Base-by-base conservation (phyloP, 1,139 yeast species). In the Lodderomyces parapsilosis region DNA sequence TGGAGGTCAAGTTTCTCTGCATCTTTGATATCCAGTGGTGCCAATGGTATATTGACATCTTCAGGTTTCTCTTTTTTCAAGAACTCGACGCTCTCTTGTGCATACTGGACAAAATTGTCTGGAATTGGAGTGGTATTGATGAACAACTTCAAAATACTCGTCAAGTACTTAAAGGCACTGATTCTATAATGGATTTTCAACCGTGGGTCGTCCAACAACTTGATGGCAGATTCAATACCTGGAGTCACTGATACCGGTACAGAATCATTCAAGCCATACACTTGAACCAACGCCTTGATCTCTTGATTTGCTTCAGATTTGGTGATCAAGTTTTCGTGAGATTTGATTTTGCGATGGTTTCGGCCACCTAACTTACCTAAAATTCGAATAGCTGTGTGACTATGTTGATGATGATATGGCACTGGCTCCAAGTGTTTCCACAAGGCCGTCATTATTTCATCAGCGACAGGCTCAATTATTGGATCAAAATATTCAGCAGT, bases 401-500 rank as follows among this genome's bases (percentile, higher is more conserved):
- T 86, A 54, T 91, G 96, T 56, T 86, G 93, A 51, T 90, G 97
- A 51, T 83, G 87, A 59, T 90, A 90, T 0, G 99, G 99, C 34
- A 90, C 78, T 1, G 99, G 99, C 51, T 84, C 84, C 51, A 94
- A 67, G 53, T 93, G 95, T 50, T 81, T 85, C 94, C 97, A 94
- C 38, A 94, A 69, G 0, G 97, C 96, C 24, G 85, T 82, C 89
- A 90, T 86, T 2, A 94, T 90, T 53, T 93, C 97, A 46, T 87
- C 94, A 49, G 91, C 81, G 1, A 90, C 97, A 0, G 99, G 98
- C 56, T 90, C 98, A 48, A 94, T 82, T 59, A 93, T 89, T 1
- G 99, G 99, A 56, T 94, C 99, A 60, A 94, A 90, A 62, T 90
- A 94, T 56, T 91, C 96, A 0, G 98, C 96, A 0, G 98, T 93